These are phyloP conservation scores for Penicillium dipodomyicola DNA, from an alignment of 495 filamentous ascomycete genomes.

Conservation along the genomic window DNA sequence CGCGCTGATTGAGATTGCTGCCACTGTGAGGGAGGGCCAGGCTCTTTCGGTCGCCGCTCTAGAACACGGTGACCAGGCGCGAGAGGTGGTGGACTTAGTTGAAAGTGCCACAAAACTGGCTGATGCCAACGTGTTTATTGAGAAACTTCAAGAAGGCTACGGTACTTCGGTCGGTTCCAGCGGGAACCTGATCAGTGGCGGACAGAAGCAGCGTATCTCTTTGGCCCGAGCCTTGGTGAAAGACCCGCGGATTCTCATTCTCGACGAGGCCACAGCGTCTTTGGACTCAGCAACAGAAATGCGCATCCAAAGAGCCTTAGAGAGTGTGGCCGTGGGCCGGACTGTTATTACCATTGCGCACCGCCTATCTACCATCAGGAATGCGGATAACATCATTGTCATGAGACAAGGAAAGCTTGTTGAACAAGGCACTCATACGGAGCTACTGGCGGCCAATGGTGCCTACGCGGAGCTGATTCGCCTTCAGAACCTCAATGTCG, in stretches of 20 bases:
- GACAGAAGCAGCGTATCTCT: constrained; percentile 61
- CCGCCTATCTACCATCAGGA: constrained; percentile 42
- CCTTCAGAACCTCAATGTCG: constrained; percentile 30
- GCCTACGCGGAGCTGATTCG: constrained; percentile 44
- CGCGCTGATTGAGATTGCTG: constrained; percentile 26
- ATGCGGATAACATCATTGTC: constrained; percentile 63
- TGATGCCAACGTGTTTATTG: constrained; percentile 40
- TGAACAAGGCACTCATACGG: constrained; percentile 51
- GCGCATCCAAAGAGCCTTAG: constrained; percentile 46
- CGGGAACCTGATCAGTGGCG: constrained; percentile 55
- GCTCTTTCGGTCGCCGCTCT: constrained; percentile 25
- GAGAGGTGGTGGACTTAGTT: constrained; percentile 35
- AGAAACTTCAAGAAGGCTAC: constrained; percentile 44
- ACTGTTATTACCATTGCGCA: constrained; percentile 44
- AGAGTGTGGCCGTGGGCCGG: constrained; percentile 38
- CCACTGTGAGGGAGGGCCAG: constrained; percentile 29
- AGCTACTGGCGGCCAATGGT: constrained; percentile 30
- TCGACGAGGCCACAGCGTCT: constrained; percentile 75
- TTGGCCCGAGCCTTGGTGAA: constrained; percentile 71
- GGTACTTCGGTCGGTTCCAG: constrained; percentile 52
- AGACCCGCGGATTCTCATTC: constrained; percentile 68
- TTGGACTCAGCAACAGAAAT: constrained; percentile 50
- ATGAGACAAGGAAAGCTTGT: constrained; percentile 52
- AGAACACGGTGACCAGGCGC: constrained; percentile 19
- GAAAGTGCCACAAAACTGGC: constrained; percentile 35